Conservation (phyloP, 257 asterid species). For the Jasminum sambac region DNA sequence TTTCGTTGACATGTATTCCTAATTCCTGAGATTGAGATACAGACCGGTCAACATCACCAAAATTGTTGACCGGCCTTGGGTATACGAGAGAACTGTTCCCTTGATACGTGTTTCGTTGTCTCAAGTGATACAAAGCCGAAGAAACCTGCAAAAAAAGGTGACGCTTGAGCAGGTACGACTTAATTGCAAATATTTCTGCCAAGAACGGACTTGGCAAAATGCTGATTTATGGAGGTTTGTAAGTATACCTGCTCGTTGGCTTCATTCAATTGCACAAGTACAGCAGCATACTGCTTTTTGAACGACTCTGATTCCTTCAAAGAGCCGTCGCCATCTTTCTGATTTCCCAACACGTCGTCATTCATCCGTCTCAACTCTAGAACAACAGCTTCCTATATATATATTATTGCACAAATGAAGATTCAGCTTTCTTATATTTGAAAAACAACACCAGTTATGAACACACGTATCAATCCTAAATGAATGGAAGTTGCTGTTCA, state of each 20-base stretch:
- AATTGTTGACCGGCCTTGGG: slow-evolving; percentile 43
- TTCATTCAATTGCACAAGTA: slow-evolving; percentile 69
- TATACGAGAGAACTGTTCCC: slow-evolving; percentile 48
- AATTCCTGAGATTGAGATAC: slow-evolving; percentile 52
- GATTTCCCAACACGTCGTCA: slow-evolving; percentile 63
- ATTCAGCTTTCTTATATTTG: slow-evolving; percentile 26
- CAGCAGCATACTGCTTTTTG: slow-evolving; percentile 80
- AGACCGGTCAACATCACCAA: slow-evolving; percentile 46
- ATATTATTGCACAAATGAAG: too few relatives aligned
- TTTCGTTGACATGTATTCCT: slow-evolving; percentile 66
- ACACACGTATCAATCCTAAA: not conserved
- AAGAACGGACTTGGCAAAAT: slow-evolving; percentile 10
- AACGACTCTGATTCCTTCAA: slow-evolving; percentile 75
- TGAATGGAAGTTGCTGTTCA: not conserved
- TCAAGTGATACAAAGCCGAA: slow-evolving; percentile 61
- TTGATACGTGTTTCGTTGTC: slow-evolving; percentile 74
- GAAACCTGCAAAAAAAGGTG: slow-evolving; percentile 53
- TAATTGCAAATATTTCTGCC: slow-evolving; percentile 16
- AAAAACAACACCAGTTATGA: slow-evolving; percentile 15
- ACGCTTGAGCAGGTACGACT: slow-evolving; percentile 3
- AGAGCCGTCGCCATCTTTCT: slow-evolving; percentile 44
- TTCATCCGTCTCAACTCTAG: slow-evolving; percentile 77
- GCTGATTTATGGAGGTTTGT: slow-evolving; percentile 19
- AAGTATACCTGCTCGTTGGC: slow-evolving; percentile 66
- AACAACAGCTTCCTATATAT: slow-evolving; percentile 78